These are phyloP conservation scores for Spathaspora sp. DNA, from an alignment of 1,139 yeast genomes.

Conservation along the genomic window DNA sequence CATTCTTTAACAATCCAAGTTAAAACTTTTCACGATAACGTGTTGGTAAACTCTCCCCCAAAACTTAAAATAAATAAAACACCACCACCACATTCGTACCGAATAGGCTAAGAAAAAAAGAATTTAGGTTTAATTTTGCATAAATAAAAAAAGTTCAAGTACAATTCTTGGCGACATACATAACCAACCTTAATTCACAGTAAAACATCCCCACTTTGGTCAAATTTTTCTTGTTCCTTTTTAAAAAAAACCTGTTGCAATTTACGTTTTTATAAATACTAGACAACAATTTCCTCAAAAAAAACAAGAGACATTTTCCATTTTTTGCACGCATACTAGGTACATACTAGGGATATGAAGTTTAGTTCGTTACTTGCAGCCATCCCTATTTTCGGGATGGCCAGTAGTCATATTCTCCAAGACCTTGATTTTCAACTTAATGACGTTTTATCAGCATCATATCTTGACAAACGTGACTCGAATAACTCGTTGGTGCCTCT, in stretches of 20 bases:
- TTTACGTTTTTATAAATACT: neutral
- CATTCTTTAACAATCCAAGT: neutral
- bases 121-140: neutral
- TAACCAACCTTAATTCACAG: neutral
- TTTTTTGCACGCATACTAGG: neutral
- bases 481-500: conserved; percentile 15
- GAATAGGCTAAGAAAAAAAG: neutral
- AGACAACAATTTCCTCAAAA: neutral
- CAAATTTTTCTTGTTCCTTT: neutral
- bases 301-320: no score
- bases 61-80: neutral
- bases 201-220: no score
- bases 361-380: neutral
- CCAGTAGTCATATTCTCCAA: neutral
- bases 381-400: conserved; percentile 1
- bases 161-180: neutral
- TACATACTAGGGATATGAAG: neutral
- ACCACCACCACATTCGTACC: neutral
- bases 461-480: neutral
- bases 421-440: neutral
- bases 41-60: no score
- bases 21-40: no score
- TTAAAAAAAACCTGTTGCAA: neutral
- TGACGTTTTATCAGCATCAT: neutral
- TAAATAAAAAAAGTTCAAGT: no score